phyloP scores from a whole-genome alignment of 2,329 filamentous ascomycete genomes.

The Aspergillus luchuensis region DNA sequence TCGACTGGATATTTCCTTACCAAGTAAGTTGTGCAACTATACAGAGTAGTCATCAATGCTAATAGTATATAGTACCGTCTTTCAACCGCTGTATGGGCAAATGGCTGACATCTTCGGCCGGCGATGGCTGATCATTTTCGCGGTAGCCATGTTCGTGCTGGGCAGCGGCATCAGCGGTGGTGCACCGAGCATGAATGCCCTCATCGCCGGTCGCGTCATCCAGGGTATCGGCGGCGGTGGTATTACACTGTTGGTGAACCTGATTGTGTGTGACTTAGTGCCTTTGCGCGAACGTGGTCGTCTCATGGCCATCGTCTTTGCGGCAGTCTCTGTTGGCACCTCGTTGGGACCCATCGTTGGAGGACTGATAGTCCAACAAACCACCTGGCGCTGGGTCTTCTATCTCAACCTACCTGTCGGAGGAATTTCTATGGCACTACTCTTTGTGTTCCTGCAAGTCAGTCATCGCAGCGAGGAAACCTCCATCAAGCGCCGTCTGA shows the following conservation, averaged over 20 bases:
- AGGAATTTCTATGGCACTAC: conserved; percentile 24
- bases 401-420: conserved; percentile 33
- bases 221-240: conserved; percentile 57
- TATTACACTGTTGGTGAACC: conserved; percentile 44
- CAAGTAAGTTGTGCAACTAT: no score
- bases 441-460: conserved; percentile 27
- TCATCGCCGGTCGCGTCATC: conserved; percentile 59
- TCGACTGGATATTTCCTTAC: no score
- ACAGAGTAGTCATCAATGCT: no score
- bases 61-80: neutral
- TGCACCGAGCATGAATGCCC: conserved; percentile 45
- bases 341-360: conserved; percentile 50
- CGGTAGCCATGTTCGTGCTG: conserved; percentile 50
- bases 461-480: no score
- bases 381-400: conserved; percentile 33
- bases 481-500: neutral
- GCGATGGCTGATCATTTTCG: conserved; percentile 44
- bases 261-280: conserved; percentile 52
- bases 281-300: conserved; percentile 40
- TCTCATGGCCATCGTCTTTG: conserved; percentile 28
- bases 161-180: conserved; percentile 58
- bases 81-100: conserved; percentile 55
- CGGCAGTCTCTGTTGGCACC: conserved; percentile 41
- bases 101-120: conserved; percentile 57
- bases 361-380: conserved; percentile 27